phyloP scores from a whole-genome alignment of 2,329 filamentous ascomycete genomes.

The Scedosporium dehoogii region DNA sequence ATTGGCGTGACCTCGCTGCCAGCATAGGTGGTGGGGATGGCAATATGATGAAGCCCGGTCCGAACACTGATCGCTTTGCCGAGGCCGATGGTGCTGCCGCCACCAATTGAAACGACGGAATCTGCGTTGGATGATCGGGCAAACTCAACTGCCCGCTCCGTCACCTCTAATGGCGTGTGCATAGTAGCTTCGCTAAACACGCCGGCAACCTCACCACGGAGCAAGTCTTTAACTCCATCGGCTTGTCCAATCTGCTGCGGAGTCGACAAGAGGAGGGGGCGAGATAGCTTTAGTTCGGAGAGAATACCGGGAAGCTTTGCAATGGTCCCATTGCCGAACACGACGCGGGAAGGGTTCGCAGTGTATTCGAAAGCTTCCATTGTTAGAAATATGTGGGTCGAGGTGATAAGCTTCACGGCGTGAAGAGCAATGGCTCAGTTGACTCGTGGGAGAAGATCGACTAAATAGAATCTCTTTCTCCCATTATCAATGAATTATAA shows the following conservation, averaged over 20 bases:
- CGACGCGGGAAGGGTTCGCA: conserved; percentile 24
- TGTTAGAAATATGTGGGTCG: too few relatives aligned
- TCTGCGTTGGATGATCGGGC: conserved; percentile 36
- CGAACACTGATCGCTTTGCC: conserved; percentile 48
- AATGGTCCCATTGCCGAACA: conserved; percentile 46
- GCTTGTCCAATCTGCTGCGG: conserved; percentile 38
- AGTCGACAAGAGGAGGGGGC: conserved; percentile 47
- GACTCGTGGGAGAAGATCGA: too few relatives aligned
- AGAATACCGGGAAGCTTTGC: conserved; percentile 34
- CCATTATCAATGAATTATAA: too few relatives aligned
- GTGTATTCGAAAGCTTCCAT: neutral
- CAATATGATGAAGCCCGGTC: conserved; percentile 43
- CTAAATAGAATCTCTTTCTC: too few relatives aligned
- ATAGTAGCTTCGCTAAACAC: conserved; percentile 46
- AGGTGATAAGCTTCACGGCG: too few relatives aligned
- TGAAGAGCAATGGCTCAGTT: too few relatives aligned
- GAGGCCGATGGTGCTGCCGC: conserved; percentile 53
- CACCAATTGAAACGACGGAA: conserved; percentile 48
- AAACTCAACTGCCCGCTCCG: conserved; percentile 43
- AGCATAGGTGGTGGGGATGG: conserved; percentile 51
- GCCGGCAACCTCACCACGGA: conserved; percentile 16
- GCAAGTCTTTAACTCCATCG: conserved; percentile 15
- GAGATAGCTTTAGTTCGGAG: conserved; percentile 32
- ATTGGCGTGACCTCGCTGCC: conserved; percentile 57
- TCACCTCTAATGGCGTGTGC: conserved; percentile 51